phyloP scores from a whole-genome alignment of 768 basidiomycete genomes.

The Tulasnella sp. region DNA sequence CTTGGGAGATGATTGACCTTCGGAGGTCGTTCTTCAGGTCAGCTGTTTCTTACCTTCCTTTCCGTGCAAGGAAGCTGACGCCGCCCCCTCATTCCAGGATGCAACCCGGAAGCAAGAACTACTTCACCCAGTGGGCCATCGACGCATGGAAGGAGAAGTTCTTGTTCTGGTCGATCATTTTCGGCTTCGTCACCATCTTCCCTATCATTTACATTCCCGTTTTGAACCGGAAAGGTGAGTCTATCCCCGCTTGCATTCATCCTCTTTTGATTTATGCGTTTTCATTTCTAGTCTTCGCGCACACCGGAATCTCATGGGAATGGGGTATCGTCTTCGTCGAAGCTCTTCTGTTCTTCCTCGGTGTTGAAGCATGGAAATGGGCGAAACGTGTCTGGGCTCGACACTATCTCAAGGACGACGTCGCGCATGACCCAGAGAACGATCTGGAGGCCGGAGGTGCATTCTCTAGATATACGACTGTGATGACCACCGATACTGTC shows the following conservation, averaged over 20 bases:
- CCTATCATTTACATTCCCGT: conserved; percentile 42
- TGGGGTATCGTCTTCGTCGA: conserved; percentile 41
- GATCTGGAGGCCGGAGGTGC: conserved; percentile 26
- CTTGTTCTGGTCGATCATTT: conserved; percentile 37
- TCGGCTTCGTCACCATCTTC: conserved; percentile 38
- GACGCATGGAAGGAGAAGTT: conserved; percentile 40
- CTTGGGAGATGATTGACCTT: conserved; percentile 35
- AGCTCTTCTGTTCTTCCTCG: conserved; percentile 33
- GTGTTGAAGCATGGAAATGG: conserved; percentile 31
- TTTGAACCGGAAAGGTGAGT: conserved; percentile 33
- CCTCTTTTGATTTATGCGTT: not conserved
- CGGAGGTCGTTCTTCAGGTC: conserved; percentile 38
- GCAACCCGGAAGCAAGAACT: conserved; percentile 37
- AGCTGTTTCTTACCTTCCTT: conserved; percentile 29
- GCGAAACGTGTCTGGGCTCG: conserved; percentile 17
- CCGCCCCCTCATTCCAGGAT: conserved; percentile 33
- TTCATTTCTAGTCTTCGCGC: conserved; percentile 38
- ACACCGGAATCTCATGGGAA: conserved; percentile 40
- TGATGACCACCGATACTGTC: not conserved
- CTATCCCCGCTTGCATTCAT: not conserved
- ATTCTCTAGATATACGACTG: conserved; percentile 24
- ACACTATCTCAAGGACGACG: not conserved
- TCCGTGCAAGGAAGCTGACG: not conserved
- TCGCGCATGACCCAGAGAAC: not conserved
- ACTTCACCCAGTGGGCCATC: conserved; percentile 36